phyloP scores from a whole-genome alignment of 106 monocot species.

The Alisma plantagoaquatica region DNA sequence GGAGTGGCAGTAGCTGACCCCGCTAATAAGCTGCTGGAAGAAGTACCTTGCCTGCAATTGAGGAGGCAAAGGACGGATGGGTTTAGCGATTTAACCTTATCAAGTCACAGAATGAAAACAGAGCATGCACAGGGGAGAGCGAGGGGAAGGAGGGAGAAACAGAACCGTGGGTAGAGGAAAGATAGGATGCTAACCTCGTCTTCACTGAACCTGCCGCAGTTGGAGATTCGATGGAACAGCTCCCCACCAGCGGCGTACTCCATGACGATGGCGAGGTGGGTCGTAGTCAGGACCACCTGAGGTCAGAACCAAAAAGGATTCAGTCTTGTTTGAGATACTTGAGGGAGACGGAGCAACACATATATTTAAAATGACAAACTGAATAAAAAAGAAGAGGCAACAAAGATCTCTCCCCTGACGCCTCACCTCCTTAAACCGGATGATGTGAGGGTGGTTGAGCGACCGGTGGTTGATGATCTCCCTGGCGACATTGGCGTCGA shows the following conservation, averaged over 20 bases:
- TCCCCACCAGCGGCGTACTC: constrained; percentile 92
- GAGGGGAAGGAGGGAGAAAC: too few species aligned
- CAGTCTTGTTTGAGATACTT: too few species aligned
- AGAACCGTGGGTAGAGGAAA: not conserved
- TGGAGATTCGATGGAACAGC: constrained; percentile 79
- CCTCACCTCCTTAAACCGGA: constrained; percentile 78
- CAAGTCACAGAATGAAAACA: not conserved
- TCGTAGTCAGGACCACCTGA: constrained; percentile 75
- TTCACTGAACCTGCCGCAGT: constrained; percentile 67
- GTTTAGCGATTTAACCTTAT: not conserved
- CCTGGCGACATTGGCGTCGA: constrained; percentile 80
- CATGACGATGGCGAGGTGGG: constrained; percentile 83
- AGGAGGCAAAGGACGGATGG: not conserved
- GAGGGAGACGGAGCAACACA: too few species aligned
- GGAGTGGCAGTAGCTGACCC: constrained; percentile 81
- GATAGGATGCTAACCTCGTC: constrained; percentile 43
- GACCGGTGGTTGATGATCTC: constrained; percentile 91
- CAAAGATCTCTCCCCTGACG: not conserved
- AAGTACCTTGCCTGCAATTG: constrained; percentile 73
- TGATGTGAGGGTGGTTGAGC: constrained; percentile 78
- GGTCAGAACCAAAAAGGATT: not conserved
- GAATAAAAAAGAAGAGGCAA: not conserved
- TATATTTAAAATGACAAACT: not conserved
- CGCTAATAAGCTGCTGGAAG: constrained; percentile 87
- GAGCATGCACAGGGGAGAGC: too few species aligned